Base-by-base conservation (phyloP, 2,329 filamentous ascomycete species). In the Xylariaceae sp. region DNA sequence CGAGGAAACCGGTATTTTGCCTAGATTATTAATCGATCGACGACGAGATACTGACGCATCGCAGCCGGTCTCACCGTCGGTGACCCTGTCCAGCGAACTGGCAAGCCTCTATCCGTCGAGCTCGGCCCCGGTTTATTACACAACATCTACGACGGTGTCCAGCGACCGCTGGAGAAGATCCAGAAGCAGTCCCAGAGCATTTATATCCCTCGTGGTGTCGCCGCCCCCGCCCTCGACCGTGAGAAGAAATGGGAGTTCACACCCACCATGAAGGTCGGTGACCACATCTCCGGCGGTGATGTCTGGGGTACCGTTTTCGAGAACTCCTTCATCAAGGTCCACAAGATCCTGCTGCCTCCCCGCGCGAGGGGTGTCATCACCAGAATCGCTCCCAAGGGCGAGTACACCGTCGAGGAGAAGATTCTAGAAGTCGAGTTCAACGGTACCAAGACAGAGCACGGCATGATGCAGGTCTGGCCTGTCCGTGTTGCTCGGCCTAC, bases 381-480 rank as follows among this genome's bases (percentile, higher is more conserved):
- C 69, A 88, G 88, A 73, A 95, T 97, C 71, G 86, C 92, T 42
- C 80, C 87, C 68, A 92, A 95, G 78, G 94, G 94, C 70, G 88
- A 87, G 75, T 99, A 96, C 78, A 97, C 91, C 2, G 92, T 99
- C 39, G 90, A 88, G 58, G 89, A 96, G 74, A 95, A 96, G 77
- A 88, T 99, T 64, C 81, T 99, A 71, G 93, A 97, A 77, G 83
- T 97, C 64, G 94, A 99, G 75, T 99, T 99, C 74, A 90, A 99
- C 72, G 94, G 94, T 72, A 91, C 92, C 79, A 96, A 93, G 83
- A 89, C 88, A 59, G 89, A 93, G 75, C 93, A 90, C 76, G 88
- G 88, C 74, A 97, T 99, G 94, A 96, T 97, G 92, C 94, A 99
- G 78, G 86, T 87, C 67, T 99, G 94, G 94, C 94, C 94, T 60